Base-by-base conservation (phyloP, 1,284 basidiomycete species). In the Trichosporon sp. region DNA sequence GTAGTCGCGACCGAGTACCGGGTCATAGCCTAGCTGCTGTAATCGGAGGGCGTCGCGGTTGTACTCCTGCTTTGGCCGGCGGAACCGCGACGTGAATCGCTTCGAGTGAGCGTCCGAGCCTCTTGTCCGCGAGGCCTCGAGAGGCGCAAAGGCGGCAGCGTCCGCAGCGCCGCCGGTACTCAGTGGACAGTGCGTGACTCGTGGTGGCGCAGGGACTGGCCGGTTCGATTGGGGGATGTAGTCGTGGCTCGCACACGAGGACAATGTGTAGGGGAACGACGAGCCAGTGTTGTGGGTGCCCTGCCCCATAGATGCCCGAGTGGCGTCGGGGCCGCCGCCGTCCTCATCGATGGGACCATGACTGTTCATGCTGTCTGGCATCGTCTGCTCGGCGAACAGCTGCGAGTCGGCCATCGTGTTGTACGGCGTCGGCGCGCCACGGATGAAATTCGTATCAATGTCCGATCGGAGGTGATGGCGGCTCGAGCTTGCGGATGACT, bases 1-100 rank as follows among this genome's bases (percentile, higher is more conserved):
- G 63, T 79, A 80, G 64, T 78, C 73, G 60, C 79, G 66, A 0
- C 79, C 79, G 16, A 81, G 65, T 1, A 78, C 78, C 14, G 77
- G 70, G 63, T 77, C 75, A 65, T 80, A 80, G 3, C 79, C 79
- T 31, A 80, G 60, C 62, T 79, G 77, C 62, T 74, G 70, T 13
- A 80, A 63, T 6, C 78, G 65, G n/a, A 69, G 66, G 7, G 72
- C 70, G 65, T 80, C 78, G 23, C 70, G 65, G 60, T 78, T 74
- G n/a, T 70, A 68, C 62, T 76, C 71, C 2, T 61, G 66, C 40
- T 31, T 54, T 10, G 34, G 54, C 7, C 67, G 60, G 1, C 60
- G 16, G 27, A 66, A 58, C 21, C 58, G 59, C 4, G 33, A n/a
- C 2, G 23, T 27, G 37, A 61, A 58, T 21, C 46, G 60, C 40